phyloP scores from a whole-genome alignment of 2,329 filamentous ascomycete species.

The Fusarium fujikuroi region DNA sequence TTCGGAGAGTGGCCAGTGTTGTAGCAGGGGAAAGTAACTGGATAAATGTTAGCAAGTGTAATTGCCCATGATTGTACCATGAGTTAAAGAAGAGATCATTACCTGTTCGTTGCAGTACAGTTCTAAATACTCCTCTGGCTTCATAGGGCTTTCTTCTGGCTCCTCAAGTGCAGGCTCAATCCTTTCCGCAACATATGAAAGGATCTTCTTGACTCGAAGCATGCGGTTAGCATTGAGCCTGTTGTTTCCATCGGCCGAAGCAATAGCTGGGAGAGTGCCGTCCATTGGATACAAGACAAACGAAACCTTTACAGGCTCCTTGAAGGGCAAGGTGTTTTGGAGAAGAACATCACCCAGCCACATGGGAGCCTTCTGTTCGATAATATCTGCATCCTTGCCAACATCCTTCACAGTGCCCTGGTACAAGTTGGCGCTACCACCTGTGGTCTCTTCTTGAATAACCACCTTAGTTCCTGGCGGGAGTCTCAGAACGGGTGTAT shows the following conservation, averaged over 20 bases:
- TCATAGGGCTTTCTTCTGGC: conserved; percentile 68
- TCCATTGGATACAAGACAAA: conserved; percentile 88
- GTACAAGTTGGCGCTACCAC: conserved; percentile 85
- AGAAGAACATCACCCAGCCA: conserved; percentile 93
- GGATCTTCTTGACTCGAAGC: conserved; percentile 93
- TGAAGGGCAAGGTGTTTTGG: conserved; percentile 81
- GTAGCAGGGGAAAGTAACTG: conserved; percentile 80
- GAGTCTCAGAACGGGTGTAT: conserved; percentile 80
- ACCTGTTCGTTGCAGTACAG: conserved; percentile 95
- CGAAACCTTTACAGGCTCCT: conserved; percentile 96
- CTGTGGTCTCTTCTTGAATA: conserved; percentile 74
- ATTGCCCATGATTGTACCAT: neutral
- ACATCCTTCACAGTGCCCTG: conserved; percentile 85
- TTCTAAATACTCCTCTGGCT: conserved; percentile 93
- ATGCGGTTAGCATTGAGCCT: conserved; percentile 96
- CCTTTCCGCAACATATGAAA: conserved; percentile 90
- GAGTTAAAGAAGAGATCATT: conserved; percentile 48
- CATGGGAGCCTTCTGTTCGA: conserved; percentile 87
- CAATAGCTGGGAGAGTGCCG: conserved; percentile 74
- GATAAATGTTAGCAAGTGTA: conserved; percentile 14
- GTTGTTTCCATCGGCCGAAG: conserved; percentile 82
- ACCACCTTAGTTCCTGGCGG: conserved; percentile 74
- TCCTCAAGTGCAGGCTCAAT: conserved; percentile 79
- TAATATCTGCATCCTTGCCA: conserved; percentile 79
- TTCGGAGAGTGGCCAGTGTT: conserved; percentile 92